Evolutionary conservation across 331 rosid species (phyloP).

Genomic region (Quercus tomentella): DNA sequence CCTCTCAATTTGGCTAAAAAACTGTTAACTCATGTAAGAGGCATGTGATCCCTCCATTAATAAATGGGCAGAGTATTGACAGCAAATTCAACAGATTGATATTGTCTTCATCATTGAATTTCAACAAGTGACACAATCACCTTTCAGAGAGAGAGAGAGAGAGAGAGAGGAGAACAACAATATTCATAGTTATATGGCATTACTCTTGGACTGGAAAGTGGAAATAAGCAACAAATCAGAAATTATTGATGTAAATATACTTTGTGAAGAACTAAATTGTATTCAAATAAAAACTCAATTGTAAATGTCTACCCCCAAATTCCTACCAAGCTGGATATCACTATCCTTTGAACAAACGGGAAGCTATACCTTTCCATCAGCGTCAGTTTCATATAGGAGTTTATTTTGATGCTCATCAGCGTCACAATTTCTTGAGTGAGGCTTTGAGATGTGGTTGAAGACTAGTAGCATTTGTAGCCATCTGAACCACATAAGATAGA

Average conservation of each 20-base stretch:
- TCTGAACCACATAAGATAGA: constrained; percentile 64
- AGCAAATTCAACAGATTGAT: not conserved
- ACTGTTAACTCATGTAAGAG: too few relatives aligned
- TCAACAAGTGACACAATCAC: not conserved
- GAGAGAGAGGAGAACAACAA: not conserved
- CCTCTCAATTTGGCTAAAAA: too few relatives aligned
- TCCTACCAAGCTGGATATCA: not conserved
- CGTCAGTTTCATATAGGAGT: not conserved
- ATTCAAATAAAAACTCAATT: not conserved
- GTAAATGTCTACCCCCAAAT: not conserved
- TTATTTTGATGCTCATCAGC: not conserved
- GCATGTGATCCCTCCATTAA: too few relatives aligned
- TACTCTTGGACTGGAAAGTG: not conserved
- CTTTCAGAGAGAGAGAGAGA: not conserved
- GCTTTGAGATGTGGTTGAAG: constrained; percentile 80
- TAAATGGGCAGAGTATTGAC: too few relatives aligned
- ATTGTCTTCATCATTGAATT: not conserved
- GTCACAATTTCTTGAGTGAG: constrained; percentile 50
- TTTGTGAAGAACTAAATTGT: not conserved
- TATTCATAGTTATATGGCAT: not conserved
- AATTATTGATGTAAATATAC: not conserved
- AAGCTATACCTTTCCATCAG: not conserved
- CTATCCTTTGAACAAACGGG: not conserved
- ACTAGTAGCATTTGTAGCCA: constrained; percentile 61
- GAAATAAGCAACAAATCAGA: not conserved